phyloP scores from a whole-genome alignment of 768 basidiomycete genomes.

The Suillus tomentosus region DNA sequence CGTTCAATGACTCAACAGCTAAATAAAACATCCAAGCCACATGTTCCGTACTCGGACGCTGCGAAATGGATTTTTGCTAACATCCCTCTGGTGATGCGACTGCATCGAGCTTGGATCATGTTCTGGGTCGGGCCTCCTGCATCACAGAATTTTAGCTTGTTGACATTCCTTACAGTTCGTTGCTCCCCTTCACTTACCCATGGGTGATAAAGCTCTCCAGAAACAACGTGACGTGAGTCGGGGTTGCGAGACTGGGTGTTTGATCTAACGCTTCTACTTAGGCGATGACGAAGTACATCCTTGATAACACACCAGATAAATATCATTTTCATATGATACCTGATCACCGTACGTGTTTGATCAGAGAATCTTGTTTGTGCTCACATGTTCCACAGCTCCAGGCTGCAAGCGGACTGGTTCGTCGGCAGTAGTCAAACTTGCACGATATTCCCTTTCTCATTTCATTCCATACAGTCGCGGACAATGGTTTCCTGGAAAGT shows the following conservation, averaged over 20 bases:
- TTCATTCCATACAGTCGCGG: background rate
- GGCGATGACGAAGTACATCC: background rate
- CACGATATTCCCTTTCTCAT: background rate
- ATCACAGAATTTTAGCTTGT: background rate
- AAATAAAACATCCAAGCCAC: slow-evolving; percentile 37
- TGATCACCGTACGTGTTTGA: background rate
- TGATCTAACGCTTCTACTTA: slow-evolving; percentile 2
- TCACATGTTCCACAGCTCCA: background rate
- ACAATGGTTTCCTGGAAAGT: background rate
- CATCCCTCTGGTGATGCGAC: slow-evolving; percentile 51
- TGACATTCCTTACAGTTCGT: slow-evolving; percentile 18
- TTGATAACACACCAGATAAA: background rate
- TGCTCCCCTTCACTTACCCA: slow-evolving; percentile 20
- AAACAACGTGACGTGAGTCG: slow-evolving; percentile 16
- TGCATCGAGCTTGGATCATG: slow-evolving; percentile 54
- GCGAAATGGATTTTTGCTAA: slow-evolving; percentile 55
- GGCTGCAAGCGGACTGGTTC: slow-evolving; percentile 1
- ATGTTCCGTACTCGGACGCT: slow-evolving; percentile 40
- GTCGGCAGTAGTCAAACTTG: background rate
- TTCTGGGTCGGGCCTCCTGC: slow-evolving; percentile 38
- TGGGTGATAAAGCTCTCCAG: slow-evolving; percentile 12
- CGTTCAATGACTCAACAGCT: background rate
- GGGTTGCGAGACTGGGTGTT: background rate
- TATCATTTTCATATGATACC: background rate
- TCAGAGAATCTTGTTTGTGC: background rate